Conservation (phyloP, 2,329 filamentous ascomycete genomes). For the Boeremia exigua region DNA sequence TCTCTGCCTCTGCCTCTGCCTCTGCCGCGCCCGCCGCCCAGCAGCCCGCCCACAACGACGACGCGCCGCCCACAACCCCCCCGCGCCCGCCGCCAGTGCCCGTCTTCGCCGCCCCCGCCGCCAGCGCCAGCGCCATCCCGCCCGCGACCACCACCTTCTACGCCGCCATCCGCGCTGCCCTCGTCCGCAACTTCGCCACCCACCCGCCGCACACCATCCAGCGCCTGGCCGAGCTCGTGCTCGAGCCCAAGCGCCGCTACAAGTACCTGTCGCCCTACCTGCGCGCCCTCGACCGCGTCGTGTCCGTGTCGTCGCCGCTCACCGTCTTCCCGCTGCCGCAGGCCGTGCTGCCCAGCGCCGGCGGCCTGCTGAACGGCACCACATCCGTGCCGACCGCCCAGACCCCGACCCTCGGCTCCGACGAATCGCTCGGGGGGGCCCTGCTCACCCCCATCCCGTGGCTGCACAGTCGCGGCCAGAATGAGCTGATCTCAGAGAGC, state of each 20-base stretch:
- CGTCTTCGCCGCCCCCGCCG: slow-evolving; percentile 49
- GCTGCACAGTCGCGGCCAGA: slow-evolving; percentile 63
- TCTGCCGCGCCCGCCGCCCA: neutral
- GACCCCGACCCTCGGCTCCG: slow-evolving; percentile 68
- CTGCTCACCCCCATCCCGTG: slow-evolving; percentile 93
- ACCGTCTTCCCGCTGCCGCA: slow-evolving; percentile 83
- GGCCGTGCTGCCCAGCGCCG: slow-evolving; percentile 58
- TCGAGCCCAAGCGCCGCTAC: slow-evolving; percentile 80
- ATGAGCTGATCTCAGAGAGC: slow-evolving; percentile 72
- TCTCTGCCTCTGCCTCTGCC: neutral
- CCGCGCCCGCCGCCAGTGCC: slow-evolving; percentile 48
- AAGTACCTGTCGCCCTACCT: slow-evolving; percentile 82
- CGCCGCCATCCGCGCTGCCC: slow-evolving; percentile 53
- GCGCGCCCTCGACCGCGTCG: slow-evolving; percentile 86
- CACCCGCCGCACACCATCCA: slow-evolving; percentile 93
- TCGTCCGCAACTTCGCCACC: slow-evolving; percentile 70
- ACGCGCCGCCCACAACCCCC: slow-evolving; percentile 59
- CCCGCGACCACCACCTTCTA: slow-evolving; percentile 42
- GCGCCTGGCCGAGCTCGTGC: slow-evolving; percentile 84
- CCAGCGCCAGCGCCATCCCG: slow-evolving; percentile 35
- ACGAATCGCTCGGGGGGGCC: slow-evolving; percentile 88
- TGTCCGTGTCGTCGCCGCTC: slow-evolving; percentile 84
- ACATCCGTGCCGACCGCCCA: slow-evolving; percentile 50
- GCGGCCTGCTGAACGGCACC: slow-evolving; percentile 66
- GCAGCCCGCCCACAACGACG: slow-evolving; percentile 69